Base-by-base conservation (phyloP, 768 basidiomycete genomes). In the Serendipita vermifera region DNA sequence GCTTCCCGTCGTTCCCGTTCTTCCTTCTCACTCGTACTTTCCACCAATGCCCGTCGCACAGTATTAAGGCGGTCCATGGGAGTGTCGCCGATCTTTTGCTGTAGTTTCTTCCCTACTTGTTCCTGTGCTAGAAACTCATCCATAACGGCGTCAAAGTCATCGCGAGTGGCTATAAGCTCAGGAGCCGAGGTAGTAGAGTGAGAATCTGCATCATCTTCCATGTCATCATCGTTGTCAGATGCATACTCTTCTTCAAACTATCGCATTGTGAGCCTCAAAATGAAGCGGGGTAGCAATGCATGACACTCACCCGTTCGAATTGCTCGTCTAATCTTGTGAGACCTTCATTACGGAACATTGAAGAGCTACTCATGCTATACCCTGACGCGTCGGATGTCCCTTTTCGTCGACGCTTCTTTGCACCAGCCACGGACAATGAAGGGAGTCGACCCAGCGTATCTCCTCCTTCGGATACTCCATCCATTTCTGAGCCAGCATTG, bases 321-420 rank as follows among this genome's bases (percentile, higher is more conserved):
- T 83, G 78, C 64, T 97, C 90, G 64, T 99, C 96, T 38, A 99
- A 73, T 2, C 82, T 85, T 54, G 87, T 80, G 27, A 98, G 70
- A 0, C 89, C 83, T 62, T 91, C 85, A 61, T 88, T 98, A 40
- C 96, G 80, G 70, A 80, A 87, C 87, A 98, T 90, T 13, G 90
- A 90, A 2, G 90, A 91, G 63, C 89, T 92, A 67, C 87, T 94
- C 92, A 99, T 97, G 66, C 86, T 89, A 74, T 94, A 94, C 11
- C 89, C 92, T 20, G 88, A 90, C 6, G 88, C 91, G 60, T 90
- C 85, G 53, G 87, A 90, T 0, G 81, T 74, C 2, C 81, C 82
- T 62, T 82, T 82, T 60, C 81, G 74, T 64, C 85, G 73, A 64
- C 81, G 77, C 70, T 81, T 80, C 68, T 81, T 83, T 3, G 85